phyloP scores from a whole-genome alignment of 345 rosid species.

The Sisymbrium irio region DNA sequence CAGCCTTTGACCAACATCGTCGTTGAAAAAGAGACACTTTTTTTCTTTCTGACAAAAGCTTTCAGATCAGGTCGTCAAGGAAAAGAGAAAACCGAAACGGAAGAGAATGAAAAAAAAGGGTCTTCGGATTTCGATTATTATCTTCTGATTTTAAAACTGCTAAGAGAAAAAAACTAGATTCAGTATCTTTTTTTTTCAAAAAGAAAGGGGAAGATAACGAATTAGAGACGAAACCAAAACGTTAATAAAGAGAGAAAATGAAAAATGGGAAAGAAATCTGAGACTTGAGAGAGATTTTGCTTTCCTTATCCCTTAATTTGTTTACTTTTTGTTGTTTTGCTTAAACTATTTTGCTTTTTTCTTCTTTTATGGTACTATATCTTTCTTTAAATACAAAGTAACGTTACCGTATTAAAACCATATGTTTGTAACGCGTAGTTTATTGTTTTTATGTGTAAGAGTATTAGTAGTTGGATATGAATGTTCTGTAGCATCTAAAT shows the following conservation, averaged over 20 bases:
- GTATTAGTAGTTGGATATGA: not conserved
- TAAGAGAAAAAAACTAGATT: constrained; percentile 14
- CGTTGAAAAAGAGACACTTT: not conserved
- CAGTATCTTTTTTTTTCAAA: not conserved
- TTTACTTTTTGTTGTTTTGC: not conserved
- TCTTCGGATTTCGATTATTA: constrained; percentile 17
- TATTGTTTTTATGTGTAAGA: no score
- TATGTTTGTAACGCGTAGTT: no score
- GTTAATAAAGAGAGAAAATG: not conserved
- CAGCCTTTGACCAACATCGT: constrained; percentile 13
- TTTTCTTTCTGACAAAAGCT: constrained; percentile 23
- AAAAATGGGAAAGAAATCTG: constrained; percentile 7
- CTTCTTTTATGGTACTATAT: not conserved
- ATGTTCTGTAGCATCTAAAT: not conserved
- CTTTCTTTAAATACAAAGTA: not conserved
- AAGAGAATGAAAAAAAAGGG: not conserved
- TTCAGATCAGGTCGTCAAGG: constrained; percentile 23
- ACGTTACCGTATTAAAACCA: constrained; percentile 5
- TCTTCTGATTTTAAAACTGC: constrained; percentile 13
- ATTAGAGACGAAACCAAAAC: constrained; percentile 19
- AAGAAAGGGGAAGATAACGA: constrained; percentile 11
- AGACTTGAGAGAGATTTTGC: constrained; percentile 4
- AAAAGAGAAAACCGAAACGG: not conserved
- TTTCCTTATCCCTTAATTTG: constrained; percentile 33
- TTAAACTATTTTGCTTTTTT: not conserved